Evolutionary conservation across 2,329 filamentous ascomycete genomes (phyloP).

Genomic region (Seiridium unicorne): DNA sequence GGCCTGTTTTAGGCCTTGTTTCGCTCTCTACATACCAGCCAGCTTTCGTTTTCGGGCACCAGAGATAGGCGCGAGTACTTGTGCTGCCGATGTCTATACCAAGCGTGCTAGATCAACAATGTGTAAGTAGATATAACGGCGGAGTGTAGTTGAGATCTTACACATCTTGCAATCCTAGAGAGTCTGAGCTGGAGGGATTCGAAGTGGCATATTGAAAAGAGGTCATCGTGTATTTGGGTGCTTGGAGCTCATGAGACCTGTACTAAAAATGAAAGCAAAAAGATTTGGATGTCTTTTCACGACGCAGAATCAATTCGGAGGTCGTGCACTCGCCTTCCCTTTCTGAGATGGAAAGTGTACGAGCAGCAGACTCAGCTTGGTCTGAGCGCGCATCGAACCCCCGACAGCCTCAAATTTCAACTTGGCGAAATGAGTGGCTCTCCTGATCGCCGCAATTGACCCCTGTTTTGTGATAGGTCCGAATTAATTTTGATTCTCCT

Average conservation of each 20-base stretch:
- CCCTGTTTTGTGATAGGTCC: not conserved
- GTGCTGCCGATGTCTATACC: slow-evolving; percentile 19
- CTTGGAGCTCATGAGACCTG: not conserved
- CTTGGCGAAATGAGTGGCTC: slow-evolving; percentile 1
- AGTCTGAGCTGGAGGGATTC: not conserved
- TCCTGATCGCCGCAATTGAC: not conserved
- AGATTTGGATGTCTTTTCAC: no score
- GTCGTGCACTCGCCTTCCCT: no score
- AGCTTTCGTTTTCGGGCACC: not conserved
- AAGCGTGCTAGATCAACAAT: slow-evolving; percentile 8
- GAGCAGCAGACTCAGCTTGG: not conserved
- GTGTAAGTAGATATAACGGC: not conserved
- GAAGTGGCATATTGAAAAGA: not conserved
- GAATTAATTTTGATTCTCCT: not conserved
- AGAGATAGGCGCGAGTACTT: slow-evolving; percentile 13
- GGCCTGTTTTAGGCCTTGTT: not conserved
- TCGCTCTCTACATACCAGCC: slow-evolving; percentile 6
- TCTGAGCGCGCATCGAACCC: not conserved
- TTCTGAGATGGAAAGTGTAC: not conserved
- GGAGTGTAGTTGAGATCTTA: not conserved
- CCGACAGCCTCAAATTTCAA: not conserved
- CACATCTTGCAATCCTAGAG: not conserved
- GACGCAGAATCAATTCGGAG: no score
- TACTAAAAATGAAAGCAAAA: no score
- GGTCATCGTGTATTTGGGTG: not conserved